phyloP scores from a whole-genome alignment of 2,329 filamentous ascomycete genomes.

The Davidsoniella virescens region DNA sequence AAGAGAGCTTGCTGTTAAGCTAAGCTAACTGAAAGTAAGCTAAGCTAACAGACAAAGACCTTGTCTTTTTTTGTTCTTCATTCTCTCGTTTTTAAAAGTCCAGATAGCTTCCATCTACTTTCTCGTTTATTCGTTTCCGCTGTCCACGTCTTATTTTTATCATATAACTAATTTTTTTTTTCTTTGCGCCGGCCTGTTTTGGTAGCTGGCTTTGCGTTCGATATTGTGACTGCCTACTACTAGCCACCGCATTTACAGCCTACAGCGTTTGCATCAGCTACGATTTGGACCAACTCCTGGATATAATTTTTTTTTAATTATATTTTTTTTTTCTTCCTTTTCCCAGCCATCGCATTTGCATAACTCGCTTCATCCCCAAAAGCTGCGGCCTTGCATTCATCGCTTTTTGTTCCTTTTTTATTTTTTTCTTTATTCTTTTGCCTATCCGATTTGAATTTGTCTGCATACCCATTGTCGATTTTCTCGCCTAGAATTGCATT shows the following conservation, averaged over 20 bases:
- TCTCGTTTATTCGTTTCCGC: neutral
- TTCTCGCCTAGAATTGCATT: too few relatives aligned
- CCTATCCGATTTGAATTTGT: neutral
- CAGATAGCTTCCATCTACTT: neutral
- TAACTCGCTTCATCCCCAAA: neutral
- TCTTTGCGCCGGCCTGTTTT: neutral
- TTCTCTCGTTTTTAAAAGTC: conserved; percentile 3
- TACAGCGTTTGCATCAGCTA: conserved; percentile 5
- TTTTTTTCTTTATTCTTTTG: neutral
- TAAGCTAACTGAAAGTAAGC: too few relatives aligned
- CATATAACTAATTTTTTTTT: too few relatives aligned
- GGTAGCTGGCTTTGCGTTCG: neutral
- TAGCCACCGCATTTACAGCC: neutral
- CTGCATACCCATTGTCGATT: neutral
- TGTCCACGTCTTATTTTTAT: too few relatives aligned
- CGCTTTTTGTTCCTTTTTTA: neutral
- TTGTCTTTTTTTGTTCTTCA: neutral
- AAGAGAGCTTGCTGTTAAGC: too few relatives aligned
- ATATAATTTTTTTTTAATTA: too few relatives aligned
- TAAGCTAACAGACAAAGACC: too few relatives aligned
- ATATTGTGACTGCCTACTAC: neutral
- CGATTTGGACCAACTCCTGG: neutral
- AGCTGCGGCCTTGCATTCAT: neutral
- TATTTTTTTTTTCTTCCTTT: neutral
- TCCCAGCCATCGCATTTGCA: conserved; percentile 1